Conservation (phyloP, 2,329 filamentous ascomycete genomes). For the Calonectria pauciramosa region DNA sequence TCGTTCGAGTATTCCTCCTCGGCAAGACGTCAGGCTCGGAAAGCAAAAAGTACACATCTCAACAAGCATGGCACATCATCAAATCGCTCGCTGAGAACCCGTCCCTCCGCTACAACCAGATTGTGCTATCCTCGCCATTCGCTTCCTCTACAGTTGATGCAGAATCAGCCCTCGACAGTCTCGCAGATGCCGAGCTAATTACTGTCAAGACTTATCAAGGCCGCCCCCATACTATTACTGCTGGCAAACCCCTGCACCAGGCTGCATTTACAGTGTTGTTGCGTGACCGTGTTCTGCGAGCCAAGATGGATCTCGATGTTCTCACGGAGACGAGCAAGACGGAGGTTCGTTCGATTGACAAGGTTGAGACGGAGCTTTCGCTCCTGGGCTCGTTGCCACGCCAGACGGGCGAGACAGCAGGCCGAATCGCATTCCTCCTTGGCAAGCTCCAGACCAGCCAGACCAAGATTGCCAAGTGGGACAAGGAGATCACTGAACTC, state of each 20-base stretch:
- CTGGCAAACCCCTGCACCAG: slow-evolving; percentile 88
- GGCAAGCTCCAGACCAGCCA: slow-evolving; percentile 82
- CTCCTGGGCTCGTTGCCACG: slow-evolving; percentile 79
- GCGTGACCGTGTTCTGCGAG: slow-evolving; percentile 78
- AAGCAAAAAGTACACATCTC: slow-evolving; percentile 78
- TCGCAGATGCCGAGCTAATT: slow-evolving; percentile 90
- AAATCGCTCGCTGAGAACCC: slow-evolving; percentile 80
- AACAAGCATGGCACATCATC: slow-evolving; percentile 93
- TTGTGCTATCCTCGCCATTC: slow-evolving; percentile 83
- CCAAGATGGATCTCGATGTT: slow-evolving; percentile 80
- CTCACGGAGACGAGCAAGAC: slow-evolving; percentile 77
- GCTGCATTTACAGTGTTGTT: slow-evolving; percentile 83
- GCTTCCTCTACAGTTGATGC: slow-evolving; percentile 70
- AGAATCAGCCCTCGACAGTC: slow-evolving; percentile 81
- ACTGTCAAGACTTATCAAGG: slow-evolving; percentile 80
- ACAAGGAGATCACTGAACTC: slow-evolving; percentile 77
- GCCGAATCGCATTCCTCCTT: slow-evolving; percentile 79
- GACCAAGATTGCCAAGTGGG: slow-evolving; percentile 79
- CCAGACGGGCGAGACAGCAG: slow-evolving; percentile 76
- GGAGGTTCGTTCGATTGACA: slow-evolving; percentile 81
- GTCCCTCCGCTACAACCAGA: slow-evolving; percentile 84
- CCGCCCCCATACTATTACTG: slow-evolving; percentile 81
- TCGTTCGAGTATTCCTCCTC: slow-evolving; percentile 92
- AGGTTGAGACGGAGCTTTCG: slow-evolving; percentile 82
- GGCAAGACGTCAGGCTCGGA: slow-evolving; percentile 63